Evolutionary conservation across 2,329 filamentous ascomycete species (phyloP), one percentile per base, ranked within the genome.

Genomic region (Amauroascus niger): DNA sequence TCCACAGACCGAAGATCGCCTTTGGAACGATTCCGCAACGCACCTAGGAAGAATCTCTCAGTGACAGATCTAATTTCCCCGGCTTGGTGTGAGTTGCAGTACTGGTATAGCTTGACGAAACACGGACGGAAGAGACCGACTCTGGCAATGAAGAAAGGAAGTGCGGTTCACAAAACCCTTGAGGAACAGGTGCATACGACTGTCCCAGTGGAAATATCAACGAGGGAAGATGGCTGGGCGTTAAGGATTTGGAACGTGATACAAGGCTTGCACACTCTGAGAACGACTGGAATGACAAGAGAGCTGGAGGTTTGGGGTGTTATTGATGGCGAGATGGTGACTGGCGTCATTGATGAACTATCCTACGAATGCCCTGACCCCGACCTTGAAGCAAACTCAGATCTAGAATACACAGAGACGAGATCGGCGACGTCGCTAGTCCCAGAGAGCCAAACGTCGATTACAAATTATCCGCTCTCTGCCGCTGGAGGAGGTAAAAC

Each of bases 71-170:
- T 97, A 22, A 82, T 90, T 0, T 86, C 88, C 1, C 90, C 90
- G 1, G 84, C 90, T 6, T 98, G 93, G 93, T 98, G 93, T 67
- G 91, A 98, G 69, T 69, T 97, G 55, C 90, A 97, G 67, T 94
- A 95, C 63, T 89, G 83, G 76, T 96, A 94, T 70, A 87, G 82
- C 0, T 76, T 98, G 52, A 87, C 83, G 2, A 83, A 81, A 52
- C 81, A 84, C 64, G 93, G 91, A 0, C 80, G 80, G 54, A 90
- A 86, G 65, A 84, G 79, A 52, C 76, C 76, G 32, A 97, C 90
- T 0, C 69, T 79, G 1, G 88, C 88, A 0, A 98, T 98, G 93
- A 84, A 83, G 65, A 78, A 81, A 51, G 93, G 93, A 0, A 84
- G 81, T 35, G 81, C 77, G 35, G 80, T 97, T 9, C 93, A 98